A percentile compares a stretch with the other conserved stretches of the same genome.
Conservation (phyloP, 108 stramenopile species). For the Thalassiosira profunda region DNA sequence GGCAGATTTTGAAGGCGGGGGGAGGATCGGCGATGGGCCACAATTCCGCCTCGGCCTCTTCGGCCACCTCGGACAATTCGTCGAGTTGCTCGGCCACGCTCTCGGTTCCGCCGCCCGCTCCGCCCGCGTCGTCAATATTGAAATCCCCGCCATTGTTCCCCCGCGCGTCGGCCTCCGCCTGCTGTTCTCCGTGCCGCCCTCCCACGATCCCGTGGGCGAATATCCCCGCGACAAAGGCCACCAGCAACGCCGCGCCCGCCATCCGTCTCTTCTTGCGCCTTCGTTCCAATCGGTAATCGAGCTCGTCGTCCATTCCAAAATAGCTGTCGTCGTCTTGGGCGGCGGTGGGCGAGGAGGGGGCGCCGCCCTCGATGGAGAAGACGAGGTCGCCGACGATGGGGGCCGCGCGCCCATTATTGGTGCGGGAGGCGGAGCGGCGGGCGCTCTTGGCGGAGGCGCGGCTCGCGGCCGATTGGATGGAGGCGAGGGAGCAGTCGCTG, state of each 20-base stretch:
- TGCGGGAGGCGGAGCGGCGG: no score
- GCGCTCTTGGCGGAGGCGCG: no score
- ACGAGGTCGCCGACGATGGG: slow-evolving; percentile 1
- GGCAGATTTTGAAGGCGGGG: neutral
- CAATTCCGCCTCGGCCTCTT: neutral
- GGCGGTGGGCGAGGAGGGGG: neutral
- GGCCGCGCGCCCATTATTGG: no score
- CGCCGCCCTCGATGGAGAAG: slow-evolving; percentile 2
- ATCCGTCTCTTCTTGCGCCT: neutral
- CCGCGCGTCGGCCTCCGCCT: neutral
- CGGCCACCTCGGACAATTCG: neutral
- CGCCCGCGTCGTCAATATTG: neutral
- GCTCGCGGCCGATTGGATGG: no score
- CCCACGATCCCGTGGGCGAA: slow-evolving; percentile 2
- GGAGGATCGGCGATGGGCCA: slow-evolving; percentile 7
- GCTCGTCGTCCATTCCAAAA: slow-evolving; percentile 6
- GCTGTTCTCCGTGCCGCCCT: neutral
- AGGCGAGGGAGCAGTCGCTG: no score
- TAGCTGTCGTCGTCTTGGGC: neutral
- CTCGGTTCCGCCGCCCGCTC: neutral
- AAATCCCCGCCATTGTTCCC: neutral
- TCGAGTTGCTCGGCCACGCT: neutral
- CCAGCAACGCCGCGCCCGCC: neutral
- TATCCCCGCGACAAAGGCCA: neutral
- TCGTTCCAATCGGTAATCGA: neutral